These are phyloP conservation scores for Sporothrix schenckii DNA, from an alignment of 2,329 filamentous ascomycete genomes.

Conservation along the genomic window DNA sequence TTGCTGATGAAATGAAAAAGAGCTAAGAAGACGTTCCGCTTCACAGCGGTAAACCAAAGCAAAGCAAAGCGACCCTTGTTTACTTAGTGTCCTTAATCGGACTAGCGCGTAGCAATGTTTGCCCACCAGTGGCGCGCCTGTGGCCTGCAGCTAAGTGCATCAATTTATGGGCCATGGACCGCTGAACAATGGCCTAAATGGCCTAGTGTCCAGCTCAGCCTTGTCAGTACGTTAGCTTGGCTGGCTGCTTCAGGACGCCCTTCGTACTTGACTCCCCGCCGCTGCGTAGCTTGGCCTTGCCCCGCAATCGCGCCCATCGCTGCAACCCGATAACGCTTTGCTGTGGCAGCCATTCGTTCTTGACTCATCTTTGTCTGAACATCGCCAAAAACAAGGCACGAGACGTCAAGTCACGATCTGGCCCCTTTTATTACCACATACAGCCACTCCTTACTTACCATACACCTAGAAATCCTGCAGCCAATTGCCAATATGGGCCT, in stretches of 20 bases:
- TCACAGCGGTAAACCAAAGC: slow-evolving; percentile 3
- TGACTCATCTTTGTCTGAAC: slow-evolving; percentile 28
- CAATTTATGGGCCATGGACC: slow-evolving; percentile 1
- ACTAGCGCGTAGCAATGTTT: slow-evolving; percentile 31
- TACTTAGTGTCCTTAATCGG: slow-evolving; percentile 39
- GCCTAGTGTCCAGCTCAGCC: slow-evolving; percentile 27
- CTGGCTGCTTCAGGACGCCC: slow-evolving; percentile 6
- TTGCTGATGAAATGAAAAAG: slow-evolving; percentile 1
- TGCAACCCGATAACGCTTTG: slow-evolving; percentile 25
- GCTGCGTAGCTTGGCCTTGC: not conserved
- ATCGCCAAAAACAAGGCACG: slow-evolving; percentile 27
- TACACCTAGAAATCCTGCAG: not conserved
- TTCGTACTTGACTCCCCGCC: not conserved
- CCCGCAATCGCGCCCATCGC: slow-evolving; percentile 28
- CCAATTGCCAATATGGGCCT: slow-evolving; percentile 46
- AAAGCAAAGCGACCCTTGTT: slow-evolving; percentile 34
- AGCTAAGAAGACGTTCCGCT: not conserved
- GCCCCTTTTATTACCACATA: not conserved
- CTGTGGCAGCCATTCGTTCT: not conserved
- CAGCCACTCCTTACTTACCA: not conserved
- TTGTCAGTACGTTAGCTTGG: not conserved
- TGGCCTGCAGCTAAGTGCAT: not conserved
- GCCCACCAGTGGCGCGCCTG: not conserved
- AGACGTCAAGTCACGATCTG: not conserved
- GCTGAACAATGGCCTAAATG: not conserved